phyloP scores from a whole-genome alignment of 2,329 filamentous ascomycete genomes.

The Fusarium zealandicum region DNA sequence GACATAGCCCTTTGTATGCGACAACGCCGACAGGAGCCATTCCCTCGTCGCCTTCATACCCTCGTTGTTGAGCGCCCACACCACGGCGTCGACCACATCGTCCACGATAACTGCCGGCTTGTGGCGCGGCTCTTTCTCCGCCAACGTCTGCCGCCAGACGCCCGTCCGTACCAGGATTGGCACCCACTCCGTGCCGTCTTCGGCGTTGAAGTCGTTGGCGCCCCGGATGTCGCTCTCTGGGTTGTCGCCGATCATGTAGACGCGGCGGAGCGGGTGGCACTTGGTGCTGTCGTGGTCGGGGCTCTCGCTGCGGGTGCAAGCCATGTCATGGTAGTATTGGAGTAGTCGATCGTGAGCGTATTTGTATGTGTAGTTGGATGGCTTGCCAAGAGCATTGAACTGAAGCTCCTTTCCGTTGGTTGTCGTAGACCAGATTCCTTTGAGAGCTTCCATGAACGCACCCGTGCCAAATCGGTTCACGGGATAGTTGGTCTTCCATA shows the following conservation, averaged over 20 bases:
- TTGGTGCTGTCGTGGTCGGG: constrained; percentile 18
- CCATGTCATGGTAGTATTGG: constrained; percentile 47
- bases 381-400: constrained; percentile 82
- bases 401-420: constrained; percentile 69
- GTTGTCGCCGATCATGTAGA: constrained; percentile 96
- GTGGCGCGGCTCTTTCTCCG: constrained; percentile 60
- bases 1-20: constrained; percentile 40
- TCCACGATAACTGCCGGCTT: constrained; percentile 71
- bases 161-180: constrained; percentile 82
- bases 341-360: constrained; percentile 80
- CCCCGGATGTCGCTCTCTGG: constrained; percentile 90
- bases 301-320: constrained; percentile 23
- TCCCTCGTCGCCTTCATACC: constrained; percentile 49
- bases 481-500: constrained; percentile 87
- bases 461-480: constrained; percentile 90
- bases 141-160: constrained; percentile 64
- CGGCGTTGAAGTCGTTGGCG: constrained; percentile 76
- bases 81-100: constrained; percentile 78
- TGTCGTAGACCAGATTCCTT: constrained; percentile 78
- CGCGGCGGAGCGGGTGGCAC: constrained; percentile 67
- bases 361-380: constrained; percentile 76
- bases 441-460: constrained; percentile 82
- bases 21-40: constrained; percentile 42
- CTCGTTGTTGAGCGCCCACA: constrained; percentile 73
- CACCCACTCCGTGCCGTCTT: constrained; percentile 74